A percentile compares a stretch with the other conserved stretches of the same genome.
Evolutionary conservation across 257 asterid genomes (phyloP).

Genomic region (Lavandula angustifolia): DNA sequence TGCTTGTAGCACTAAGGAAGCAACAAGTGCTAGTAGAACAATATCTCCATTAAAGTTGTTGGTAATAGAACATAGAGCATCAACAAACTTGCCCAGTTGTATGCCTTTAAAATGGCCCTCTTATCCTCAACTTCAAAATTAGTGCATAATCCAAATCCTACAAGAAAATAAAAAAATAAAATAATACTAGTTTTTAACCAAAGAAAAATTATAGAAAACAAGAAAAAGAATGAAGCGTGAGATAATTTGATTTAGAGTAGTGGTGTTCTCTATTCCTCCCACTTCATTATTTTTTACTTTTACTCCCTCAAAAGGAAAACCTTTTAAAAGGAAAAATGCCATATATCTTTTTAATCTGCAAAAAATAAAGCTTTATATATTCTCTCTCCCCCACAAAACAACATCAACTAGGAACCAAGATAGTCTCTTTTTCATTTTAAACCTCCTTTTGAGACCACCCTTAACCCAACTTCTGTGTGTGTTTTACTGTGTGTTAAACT

Average conservation of each 20-base stretch:
- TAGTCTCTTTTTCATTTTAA: conserved; percentile 60
- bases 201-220: background rate
- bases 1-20: conserved; percentile 36
- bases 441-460: conserved; percentile 66
- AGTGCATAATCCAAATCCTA: conserved; percentile 38
- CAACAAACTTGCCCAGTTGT: conserved; percentile 25
- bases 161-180: background rate
- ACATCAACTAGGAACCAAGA: conserved; percentile 86
- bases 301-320: conserved; percentile 61
- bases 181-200: background rate
- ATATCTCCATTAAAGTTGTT: conserved; percentile 30
- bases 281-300: conserved; percentile 48
- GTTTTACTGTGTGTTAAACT: conserved; percentile 17
- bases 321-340: conserved; percentile 62
- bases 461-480: conserved; percentile 29
- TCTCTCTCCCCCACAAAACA: conserved; percentile 66
- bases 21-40: conserved; percentile 31
- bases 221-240: background rate
- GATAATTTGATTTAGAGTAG: conserved; percentile 38
- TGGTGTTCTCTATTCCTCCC: conserved; percentile 70
- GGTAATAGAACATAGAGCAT: conserved; percentile 11
- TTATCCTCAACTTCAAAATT: conserved; percentile 32
- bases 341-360: conserved; percentile 51
- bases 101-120: conserved; percentile 32
- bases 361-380: conserved; percentile 36